Conservation (phyloP, 345 rosid genomes). For the Brassica juncea region DNA sequence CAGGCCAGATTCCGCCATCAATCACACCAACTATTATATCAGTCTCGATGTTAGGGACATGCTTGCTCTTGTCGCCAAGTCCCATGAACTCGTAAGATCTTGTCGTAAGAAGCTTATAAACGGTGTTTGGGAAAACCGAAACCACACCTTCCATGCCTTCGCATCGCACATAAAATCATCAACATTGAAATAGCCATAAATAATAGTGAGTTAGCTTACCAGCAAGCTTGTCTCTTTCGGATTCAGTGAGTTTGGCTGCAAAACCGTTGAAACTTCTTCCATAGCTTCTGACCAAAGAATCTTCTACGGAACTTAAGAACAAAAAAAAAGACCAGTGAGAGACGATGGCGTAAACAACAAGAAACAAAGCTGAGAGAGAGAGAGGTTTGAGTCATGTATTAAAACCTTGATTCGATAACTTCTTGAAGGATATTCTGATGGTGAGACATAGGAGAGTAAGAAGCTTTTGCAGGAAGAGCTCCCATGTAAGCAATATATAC, state of each 20-base stretch:
- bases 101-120: slow-evolving; percentile 43
- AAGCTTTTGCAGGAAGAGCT: slow-evolving; percentile 24
- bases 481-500: slow-evolving; percentile 43
- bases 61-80: slow-evolving; percentile 29
- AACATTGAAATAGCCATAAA: not conserved
- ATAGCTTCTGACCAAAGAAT: slow-evolving; percentile 39
- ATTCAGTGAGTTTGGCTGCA: slow-evolving; percentile 47
- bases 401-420: slow-evolving; percentile 16
- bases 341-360: not conserved
- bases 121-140: slow-evolving; percentile 50
- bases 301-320: slow-evolving; percentile 21
- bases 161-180: not conserved
- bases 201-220: slow-evolving; percentile 28
- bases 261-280: slow-evolving; percentile 47
- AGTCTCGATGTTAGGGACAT: slow-evolving; percentile 27
- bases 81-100: slow-evolving; percentile 62
- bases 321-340: not conserved
- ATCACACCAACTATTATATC: slow-evolving; percentile 49
- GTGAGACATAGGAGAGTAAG: slow-evolving; percentile 36
- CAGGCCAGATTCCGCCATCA: slow-evolving; percentile 59
- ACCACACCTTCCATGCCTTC: slow-evolving; percentile 50
- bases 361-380: not conserved
- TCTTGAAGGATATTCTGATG: slow-evolving; percentile 37
- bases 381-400: not conserved
- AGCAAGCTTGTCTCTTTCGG: slow-evolving; percentile 47